Evolutionary conservation across 2,329 filamentous ascomycete genomes (phyloP).

Genomic region (Ascochyta fabae): DNA sequence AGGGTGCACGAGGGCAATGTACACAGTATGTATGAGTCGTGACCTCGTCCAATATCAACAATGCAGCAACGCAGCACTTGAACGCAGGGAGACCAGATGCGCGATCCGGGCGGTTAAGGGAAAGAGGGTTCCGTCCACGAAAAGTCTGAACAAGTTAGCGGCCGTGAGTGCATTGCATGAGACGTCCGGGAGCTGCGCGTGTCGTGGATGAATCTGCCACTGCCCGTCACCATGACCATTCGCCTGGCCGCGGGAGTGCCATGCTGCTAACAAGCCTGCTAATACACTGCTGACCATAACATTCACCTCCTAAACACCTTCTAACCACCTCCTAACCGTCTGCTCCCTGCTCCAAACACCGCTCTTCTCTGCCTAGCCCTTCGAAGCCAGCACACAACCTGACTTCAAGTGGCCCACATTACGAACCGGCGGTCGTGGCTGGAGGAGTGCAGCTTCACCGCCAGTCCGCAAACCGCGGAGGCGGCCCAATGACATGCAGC

Average conservation of each 20-base stretch:
- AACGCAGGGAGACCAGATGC: constrained; percentile 29
- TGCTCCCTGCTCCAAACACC: constrained; percentile 18
- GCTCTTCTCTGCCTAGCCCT: constrained; percentile 29
- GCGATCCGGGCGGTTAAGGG: constrained; percentile 23
- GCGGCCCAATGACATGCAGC: constrained; percentile 29
- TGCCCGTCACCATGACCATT: neutral
- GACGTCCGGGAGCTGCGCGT: constrained; percentile 13
- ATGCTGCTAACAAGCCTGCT: neutral
- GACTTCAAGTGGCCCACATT: constrained; percentile 15
- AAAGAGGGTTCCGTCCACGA: constrained; percentile 23
- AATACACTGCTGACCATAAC: too few species aligned
- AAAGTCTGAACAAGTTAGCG: constrained; percentile 28
- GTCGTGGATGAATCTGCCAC: constrained; percentile 20
- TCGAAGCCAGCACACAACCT: neutral
- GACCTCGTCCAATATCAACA: constrained; percentile 24
- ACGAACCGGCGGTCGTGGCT: constrained; percentile 14
- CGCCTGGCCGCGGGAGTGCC: constrained; percentile 10
- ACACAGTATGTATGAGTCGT: constrained; percentile 9
- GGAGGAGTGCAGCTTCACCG: constrained; percentile 30
- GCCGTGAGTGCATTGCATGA: constrained; percentile 29
- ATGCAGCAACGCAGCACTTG: constrained; percentile 13
- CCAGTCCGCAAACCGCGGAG: constrained; percentile 30
- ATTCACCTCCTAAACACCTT: too few species aligned
- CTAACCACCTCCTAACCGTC: neutral
- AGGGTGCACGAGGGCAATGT: neutral